A percentile compares a stretch with the other conserved stretches of the same genome.
Evolutionary conservation across 495 filamentous ascomycete species (phyloP).

Genomic region (Trichodelitschia bisporula): DNA sequence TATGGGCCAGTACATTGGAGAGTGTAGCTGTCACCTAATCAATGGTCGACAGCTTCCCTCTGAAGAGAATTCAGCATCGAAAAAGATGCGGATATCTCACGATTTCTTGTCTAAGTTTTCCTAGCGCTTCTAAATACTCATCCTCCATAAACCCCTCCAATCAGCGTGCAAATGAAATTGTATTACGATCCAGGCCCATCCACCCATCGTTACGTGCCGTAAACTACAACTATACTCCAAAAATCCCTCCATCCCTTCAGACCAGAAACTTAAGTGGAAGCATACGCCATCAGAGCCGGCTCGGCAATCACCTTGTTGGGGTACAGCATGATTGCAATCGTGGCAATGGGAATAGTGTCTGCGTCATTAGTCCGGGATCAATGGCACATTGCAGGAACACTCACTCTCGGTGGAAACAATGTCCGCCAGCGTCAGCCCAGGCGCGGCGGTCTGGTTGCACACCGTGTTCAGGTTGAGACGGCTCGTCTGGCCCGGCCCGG

Average conservation of each 20-base stretch:
- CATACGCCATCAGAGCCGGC: conserved; percentile 9
- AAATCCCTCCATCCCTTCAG: background rate
- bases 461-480: conserved; percentile 13
- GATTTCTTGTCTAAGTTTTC: too few species aligned
- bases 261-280: too few species aligned
- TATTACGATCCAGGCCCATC: background rate
- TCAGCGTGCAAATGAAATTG: too few species aligned
- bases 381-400: background rate
- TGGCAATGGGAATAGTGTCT: conserved; percentile 4
- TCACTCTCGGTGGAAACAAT: conserved; percentile 16
- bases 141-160: too few species aligned
- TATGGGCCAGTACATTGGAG: too few species aligned
- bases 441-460: conserved; percentile 13
- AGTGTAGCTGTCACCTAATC: too few species aligned
- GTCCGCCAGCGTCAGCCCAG: conserved; percentile 15
- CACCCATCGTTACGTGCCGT: background rate
- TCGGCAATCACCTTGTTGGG: conserved; percentile 5
- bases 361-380: background rate
- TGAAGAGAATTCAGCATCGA: too few species aligned
- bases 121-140: too few species aligned
- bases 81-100: too few species aligned
- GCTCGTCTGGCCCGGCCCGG: conserved; percentile 14
- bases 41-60: too few species aligned
- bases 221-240: background rate
- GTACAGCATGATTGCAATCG: conserved; percentile 7